Evolutionary conservation across 2,329 filamentous ascomycete species (phyloP), one percentile per base, ranked within the genome.

Genomic region (Neonectria ditissima): DNA sequence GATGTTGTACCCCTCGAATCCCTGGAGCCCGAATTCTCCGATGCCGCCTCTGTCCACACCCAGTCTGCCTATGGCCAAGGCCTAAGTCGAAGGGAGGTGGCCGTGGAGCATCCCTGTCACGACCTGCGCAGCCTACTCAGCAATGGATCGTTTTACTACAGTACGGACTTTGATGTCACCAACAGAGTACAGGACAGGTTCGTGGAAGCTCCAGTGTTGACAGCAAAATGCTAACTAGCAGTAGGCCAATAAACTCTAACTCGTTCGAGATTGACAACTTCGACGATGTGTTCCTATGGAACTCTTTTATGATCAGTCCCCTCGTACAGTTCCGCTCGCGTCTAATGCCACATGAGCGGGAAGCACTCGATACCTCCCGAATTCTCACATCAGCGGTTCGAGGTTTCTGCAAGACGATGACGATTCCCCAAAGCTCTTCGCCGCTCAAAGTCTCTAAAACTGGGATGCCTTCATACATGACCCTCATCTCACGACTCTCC

Each of bases 61-160:
- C 83, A 84, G 66, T 73, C 70, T 13, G 67, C 74, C 18, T 81
- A 80, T 59, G 75, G 78, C 5, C 78, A 80, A 65, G 76, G 77
- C 37, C 78, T 89, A 14, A 89, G 90, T 61, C 86, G 90, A 61
- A 86, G 88, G 71, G 93, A 97, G 45, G 82, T 88, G 44, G 80
- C 89, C 26, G 79, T 92, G 30, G 94, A 97, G 74, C 94, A 97
- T 78, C 96, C 96, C 7, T 98, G 95, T 78, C 83, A 93, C 72
- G 92, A 96, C 48, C 80, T 99, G 63, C 94, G 95, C 79, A 98
- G 97, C 83, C 86, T 99, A 39, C 83, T 99, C 59, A 91, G 93
- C 75, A 94, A 97, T 77, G 94, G 95, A 26, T 97, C 92, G 30
- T 99, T 99, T 77, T 99, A 98, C 78, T 99, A 97, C 81, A 97